Evolutionary conservation across 345 rosid genomes (phyloP).

Genomic region (Dipteronia sinensis): DNA sequence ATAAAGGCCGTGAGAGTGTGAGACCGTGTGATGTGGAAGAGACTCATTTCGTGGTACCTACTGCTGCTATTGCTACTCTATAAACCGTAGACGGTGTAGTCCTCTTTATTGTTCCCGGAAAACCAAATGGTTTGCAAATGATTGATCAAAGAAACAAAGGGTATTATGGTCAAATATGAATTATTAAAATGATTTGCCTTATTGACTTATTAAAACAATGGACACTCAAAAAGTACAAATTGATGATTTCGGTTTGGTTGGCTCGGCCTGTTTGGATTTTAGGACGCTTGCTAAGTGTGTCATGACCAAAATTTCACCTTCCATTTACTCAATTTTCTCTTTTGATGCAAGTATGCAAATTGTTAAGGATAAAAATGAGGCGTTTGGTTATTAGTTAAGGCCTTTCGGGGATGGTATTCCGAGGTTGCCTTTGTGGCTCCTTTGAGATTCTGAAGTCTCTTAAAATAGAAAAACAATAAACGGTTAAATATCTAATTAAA

Average conservation of each 20-base stretch:
- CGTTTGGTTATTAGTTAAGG: no score
- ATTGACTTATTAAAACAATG: background rate
- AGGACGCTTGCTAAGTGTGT: background rate
- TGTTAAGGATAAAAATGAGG: no score
- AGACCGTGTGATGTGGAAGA: background rate
- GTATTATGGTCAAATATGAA: background rate
- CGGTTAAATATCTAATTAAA: no score
- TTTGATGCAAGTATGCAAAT: no score
- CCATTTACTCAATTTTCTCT: background rate
- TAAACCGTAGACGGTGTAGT: background rate
- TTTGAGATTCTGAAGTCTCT: no score
- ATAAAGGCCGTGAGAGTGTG: conserved; percentile 20
- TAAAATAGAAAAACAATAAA: no score
- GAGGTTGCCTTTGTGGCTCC: no score
- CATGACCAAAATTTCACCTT: background rate
- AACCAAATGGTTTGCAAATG: background rate
- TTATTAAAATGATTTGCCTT: no score
- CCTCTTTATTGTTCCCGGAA: background rate
- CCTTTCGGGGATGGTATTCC: no score
- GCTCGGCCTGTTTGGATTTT: conserved; percentile 14
- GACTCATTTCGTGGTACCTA: background rate
- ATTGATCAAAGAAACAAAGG: background rate
- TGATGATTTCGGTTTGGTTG: background rate
- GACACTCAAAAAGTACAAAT: background rate
- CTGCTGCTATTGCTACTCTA: background rate